These are phyloP conservation scores for Mrakia frigida DNA, from an alignment of 768 basidiomycete species.

Conservation along the genomic window DNA sequence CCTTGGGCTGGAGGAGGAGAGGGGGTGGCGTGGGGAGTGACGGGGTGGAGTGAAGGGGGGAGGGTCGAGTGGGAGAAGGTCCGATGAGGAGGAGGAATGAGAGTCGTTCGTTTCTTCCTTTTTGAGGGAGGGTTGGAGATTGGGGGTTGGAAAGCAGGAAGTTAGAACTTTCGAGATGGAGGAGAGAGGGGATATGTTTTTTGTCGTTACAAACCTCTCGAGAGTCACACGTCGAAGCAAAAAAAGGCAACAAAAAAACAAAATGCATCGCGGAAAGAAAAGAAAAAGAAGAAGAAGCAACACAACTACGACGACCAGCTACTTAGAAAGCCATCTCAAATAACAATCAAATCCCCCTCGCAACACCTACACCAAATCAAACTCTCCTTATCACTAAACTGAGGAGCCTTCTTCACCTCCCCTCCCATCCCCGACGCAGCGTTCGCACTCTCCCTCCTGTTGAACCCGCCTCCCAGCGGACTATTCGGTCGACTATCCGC, in stretches of 20 bases:
- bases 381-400: slow-evolving; percentile 8
- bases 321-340: background rate
- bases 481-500: slow-evolving; percentile 5
- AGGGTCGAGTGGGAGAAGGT: slow-evolving; percentile 8
- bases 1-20: background rate
- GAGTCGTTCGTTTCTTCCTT: too few relatives aligned
- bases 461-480: background rate
- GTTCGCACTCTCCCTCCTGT: background rate
- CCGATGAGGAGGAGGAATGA: too few relatives aligned
- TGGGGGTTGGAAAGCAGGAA: too few relatives aligned
- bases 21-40: background rate
- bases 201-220: too few relatives aligned
- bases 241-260: too few relatives aligned
- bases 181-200: too few relatives aligned
- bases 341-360: slow-evolving; percentile 21
- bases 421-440: background rate
- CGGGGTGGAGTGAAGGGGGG: background rate
- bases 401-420: slow-evolving; percentile 13
- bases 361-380: slow-evolving; percentile 18
- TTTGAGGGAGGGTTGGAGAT: too few relatives aligned
- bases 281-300: too few relatives aligned
- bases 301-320: too few relatives aligned
- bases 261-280: too few relatives aligned
- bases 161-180: too few relatives aligned
- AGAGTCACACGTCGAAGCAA: too few relatives aligned